These are phyloP conservation scores for Filosporella fistucella DNA, from an alignment of 495 filamentous ascomycete genomes.

Conservation along the genomic window DNA sequence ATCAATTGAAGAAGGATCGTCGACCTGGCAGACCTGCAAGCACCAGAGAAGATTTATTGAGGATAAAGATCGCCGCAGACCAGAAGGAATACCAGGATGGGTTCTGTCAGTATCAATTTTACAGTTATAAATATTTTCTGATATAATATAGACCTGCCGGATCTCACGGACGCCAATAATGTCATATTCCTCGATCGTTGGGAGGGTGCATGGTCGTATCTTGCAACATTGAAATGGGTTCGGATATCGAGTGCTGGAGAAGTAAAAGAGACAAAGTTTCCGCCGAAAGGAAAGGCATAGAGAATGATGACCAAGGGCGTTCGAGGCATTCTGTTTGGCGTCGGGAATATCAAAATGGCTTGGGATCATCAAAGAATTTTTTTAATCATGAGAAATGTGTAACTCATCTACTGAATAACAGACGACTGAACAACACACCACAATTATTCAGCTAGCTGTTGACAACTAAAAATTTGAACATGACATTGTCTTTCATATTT, in stretches of 20 bases:
- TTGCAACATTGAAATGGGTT: slow-evolving; percentile 50
- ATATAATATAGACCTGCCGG: slow-evolving; percentile 40
- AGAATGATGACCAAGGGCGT: slow-evolving; percentile 13
- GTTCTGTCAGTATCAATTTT: slow-evolving; percentile 52
- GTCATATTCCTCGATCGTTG: slow-evolving; percentile 38
- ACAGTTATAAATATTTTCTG: slow-evolving; percentile 14
- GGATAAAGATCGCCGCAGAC: slow-evolving; percentile 63
- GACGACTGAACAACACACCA: no score
- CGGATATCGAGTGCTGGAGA: slow-evolving; percentile 54
- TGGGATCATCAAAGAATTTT: neutral
- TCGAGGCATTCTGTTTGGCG: slow-evolving; percentile 25
- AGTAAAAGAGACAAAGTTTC: slow-evolving; percentile 57
- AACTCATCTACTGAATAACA: no score
- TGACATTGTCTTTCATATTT: no score
- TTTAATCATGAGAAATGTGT: no score
- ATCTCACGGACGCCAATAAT: slow-evolving; percentile 42
- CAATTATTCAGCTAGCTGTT: no score
- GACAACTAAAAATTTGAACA: no score
- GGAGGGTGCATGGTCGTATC: slow-evolving; percentile 50
- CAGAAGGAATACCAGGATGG: slow-evolving; percentile 79
- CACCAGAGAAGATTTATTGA: slow-evolving; percentile 70
- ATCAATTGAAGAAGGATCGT: slow-evolving; percentile 65
- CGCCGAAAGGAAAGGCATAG: slow-evolving; percentile 59
- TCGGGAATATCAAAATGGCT: slow-evolving; percentile 6
- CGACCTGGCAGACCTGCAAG: slow-evolving; percentile 78